Percentiles rank a stretch among this genome's conserved stretches.
phyloP scores from a whole-genome alignment of 2,329 filamentous ascomycete species.

The Verticillium albo-atrum region DNA sequence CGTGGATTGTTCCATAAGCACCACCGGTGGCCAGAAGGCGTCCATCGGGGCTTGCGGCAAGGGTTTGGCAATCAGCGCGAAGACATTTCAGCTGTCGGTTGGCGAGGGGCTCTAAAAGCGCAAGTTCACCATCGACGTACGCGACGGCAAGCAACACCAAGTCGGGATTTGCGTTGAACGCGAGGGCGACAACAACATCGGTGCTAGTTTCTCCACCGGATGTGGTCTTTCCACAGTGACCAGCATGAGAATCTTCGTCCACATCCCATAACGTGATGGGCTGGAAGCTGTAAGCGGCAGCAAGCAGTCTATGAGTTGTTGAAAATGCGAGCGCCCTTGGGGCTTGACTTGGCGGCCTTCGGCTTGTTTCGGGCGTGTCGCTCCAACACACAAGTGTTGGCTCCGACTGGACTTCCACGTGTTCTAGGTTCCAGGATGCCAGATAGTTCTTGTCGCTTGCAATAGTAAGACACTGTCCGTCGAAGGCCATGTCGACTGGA shows the following conservation, averaged over 20 bases:
- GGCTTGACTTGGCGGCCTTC: constrained; percentile 7
- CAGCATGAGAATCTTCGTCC: constrained; percentile 21
- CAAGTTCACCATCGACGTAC: constrained; percentile 27
- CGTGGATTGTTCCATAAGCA: constrained; percentile 17
- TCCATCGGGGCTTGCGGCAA: constrained; percentile 24
- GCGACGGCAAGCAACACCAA: constrained; percentile 21
- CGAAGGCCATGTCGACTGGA: constrained; percentile 19
- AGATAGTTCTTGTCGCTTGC: constrained; percentile 21
- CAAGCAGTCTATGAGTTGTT: constrained; percentile 23
- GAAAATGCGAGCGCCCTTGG: constrained; percentile 21
- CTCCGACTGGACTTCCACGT: constrained; percentile 8
- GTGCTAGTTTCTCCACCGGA: constrained; percentile 22
- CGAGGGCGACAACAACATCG: constrained; percentile 20
- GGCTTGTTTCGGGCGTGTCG: constrained; percentile 7
- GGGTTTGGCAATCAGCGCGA: constrained; percentile 21
- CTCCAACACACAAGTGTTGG: constrained; percentile 16
- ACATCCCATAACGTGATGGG: constrained; percentile 30
- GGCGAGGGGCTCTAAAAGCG: constrained; percentile 22
- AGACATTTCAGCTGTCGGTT: constrained; percentile 16
- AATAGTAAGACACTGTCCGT: constrained; percentile 19
- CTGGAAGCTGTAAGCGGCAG: constrained; percentile 23
- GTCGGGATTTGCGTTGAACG: constrained; percentile 28
- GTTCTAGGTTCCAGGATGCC: constrained; percentile 19
- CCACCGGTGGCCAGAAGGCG: constrained; percentile 21
- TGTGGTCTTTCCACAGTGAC: constrained; percentile 28